Conservation (phyloP, 2,329 filamentous ascomycete species). For the Reticulascus tulasneorum region DNA sequence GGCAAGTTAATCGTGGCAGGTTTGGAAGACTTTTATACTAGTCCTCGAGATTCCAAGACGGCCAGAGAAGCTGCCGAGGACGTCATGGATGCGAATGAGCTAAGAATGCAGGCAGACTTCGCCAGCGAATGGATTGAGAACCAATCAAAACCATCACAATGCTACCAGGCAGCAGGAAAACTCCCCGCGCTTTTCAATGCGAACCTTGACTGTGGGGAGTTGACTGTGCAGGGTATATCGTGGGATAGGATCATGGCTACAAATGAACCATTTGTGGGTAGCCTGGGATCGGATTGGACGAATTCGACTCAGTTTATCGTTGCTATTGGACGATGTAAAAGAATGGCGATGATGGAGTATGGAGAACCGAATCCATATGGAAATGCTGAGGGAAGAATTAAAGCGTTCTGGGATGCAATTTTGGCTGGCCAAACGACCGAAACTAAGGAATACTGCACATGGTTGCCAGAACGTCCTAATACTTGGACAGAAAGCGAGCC, state of each 20-base stretch:
- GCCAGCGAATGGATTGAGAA: constrained; percentile 1
- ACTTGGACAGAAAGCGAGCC: neutral
- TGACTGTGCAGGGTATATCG: neutral
- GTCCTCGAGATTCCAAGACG: no score
- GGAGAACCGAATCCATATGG: neutral
- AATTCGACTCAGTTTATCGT: constrained; percentile 1
- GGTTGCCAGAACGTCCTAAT: neutral
- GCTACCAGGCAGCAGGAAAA: no score
- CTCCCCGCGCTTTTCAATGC: no score
- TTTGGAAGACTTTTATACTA: no score
- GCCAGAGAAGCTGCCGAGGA: no score
- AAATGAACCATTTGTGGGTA: neutral
- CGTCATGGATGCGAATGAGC: neutral
- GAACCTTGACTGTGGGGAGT: neutral
- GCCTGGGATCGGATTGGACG: neutral
- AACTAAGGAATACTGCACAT: neutral
- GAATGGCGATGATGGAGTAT: neutral
- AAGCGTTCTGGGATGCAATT: neutral
- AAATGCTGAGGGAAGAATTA: neutral
- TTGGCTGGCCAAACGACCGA: neutral
- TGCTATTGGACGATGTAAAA: neutral
- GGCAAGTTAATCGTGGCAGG: no score
- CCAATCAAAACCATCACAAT: no score
- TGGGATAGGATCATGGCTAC: constrained; percentile 1
- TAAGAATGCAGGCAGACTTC: neutral